phyloP scores from a whole-genome alignment of 2,329 filamentous ascomycete species.

The Piedraia hortae region DNA sequence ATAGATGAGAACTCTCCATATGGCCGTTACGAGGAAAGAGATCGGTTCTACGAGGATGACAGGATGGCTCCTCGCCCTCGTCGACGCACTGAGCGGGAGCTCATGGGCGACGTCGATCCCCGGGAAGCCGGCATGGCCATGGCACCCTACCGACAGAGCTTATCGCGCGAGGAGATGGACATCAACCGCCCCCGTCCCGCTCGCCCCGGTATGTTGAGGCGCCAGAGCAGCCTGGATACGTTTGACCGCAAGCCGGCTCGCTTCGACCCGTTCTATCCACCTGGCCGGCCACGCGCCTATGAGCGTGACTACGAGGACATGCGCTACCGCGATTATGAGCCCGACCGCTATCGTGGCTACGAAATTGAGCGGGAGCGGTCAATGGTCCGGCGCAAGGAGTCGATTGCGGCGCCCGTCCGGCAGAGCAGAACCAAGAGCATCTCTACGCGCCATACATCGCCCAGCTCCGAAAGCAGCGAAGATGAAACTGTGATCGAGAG shows the following conservation, averaged over 20 bases:
- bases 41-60: conserved; percentile 27
- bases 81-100: conserved; percentile 16
- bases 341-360: conserved; percentile 22
- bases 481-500: conserved; percentile 4
- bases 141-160: conserved; percentile 28
- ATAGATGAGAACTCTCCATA: conserved; percentile 9
- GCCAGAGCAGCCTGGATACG: conserved; percentile 73
- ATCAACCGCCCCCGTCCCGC: conserved; percentile 17
- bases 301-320: conserved; percentile 39
- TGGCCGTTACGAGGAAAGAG: conserved; percentile 23
- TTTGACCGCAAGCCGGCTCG: conserved; percentile 50
- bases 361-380: conserved; percentile 21
- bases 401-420: conserved; percentile 4
- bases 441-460: conserved; percentile 4
- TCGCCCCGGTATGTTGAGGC: conserved; percentile 42
- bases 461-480: conserved; percentile 15
- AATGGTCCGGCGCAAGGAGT: conserved; percentile 8
- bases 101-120: conserved; percentile 21
- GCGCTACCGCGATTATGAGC: conserved; percentile 16
- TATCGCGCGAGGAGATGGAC: conserved; percentile 25
- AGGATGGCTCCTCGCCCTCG: conserved; percentile 11
- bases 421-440: conserved; percentile 5
- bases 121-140: conserved; percentile 24
- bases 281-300: conserved; percentile 23
- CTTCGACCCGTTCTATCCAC: conserved; percentile 33